A percentile compares a stretch with the other conserved stretches of the same genome.
These are phyloP conservation scores for Botrytis galanthina DNA, from an alignment of 2,329 filamentous ascomycete genomes.

Conservation along the genomic window DNA sequence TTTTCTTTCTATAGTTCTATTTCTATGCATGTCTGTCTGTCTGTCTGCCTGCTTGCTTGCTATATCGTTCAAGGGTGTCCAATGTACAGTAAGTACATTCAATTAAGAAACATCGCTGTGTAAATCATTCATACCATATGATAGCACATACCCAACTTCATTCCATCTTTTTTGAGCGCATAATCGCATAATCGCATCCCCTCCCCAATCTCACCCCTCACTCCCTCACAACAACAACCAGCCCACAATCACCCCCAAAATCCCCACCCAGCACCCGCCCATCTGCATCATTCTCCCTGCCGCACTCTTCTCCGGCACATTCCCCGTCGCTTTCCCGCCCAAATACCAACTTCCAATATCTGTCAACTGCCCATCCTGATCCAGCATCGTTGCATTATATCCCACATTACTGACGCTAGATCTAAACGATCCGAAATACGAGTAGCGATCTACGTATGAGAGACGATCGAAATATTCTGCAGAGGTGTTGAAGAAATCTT, in stretches of 20 bases:
- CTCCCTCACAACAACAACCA: neutral
- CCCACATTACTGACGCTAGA: slow-evolving; percentile 70
- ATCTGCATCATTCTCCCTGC: neutral
- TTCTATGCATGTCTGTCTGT: neutral
- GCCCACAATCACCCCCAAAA: neutral
- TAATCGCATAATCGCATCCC: too few relatives aligned
- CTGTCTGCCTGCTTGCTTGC: neutral
- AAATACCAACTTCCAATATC: slow-evolving; percentile 77
- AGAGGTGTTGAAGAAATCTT: slow-evolving; percentile 66
- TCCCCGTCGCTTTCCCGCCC: slow-evolving; percentile 51
- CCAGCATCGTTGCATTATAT: slow-evolving; percentile 68
- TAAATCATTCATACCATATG: neutral
- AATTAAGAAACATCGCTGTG: neutral
- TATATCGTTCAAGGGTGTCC: neutral
- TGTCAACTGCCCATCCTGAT: slow-evolving; percentile 64
- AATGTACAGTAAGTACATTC: neutral
- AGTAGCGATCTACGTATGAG: slow-evolving; percentile 61
- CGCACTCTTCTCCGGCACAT: slow-evolving; percentile 25
- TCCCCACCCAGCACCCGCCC: neutral
- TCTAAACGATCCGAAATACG: slow-evolving; percentile 58
- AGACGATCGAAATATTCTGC: slow-evolving; percentile 65
- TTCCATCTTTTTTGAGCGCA: neutral
- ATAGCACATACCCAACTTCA: neutral
- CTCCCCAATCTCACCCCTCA: neutral
- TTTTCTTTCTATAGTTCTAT: neutral